These are phyloP conservation scores for Bipolaris victoriae DNA, from an alignment of 2,329 filamentous ascomycete genomes.

Conservation along the genomic window DNA sequence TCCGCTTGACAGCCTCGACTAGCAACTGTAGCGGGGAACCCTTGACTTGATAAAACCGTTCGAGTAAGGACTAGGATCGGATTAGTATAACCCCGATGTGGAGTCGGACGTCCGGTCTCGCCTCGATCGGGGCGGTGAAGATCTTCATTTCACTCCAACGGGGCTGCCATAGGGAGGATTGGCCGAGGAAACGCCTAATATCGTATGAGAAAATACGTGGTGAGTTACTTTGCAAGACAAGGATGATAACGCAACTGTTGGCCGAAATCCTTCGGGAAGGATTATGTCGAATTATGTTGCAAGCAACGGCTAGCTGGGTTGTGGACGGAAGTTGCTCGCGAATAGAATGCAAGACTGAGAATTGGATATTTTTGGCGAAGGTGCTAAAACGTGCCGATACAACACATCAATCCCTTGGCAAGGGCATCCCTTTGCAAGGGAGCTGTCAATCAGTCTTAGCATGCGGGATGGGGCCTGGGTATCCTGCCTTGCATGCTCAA, in stretches of 20 bases:
- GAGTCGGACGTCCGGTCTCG: background rate
- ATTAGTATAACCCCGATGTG: background rate
- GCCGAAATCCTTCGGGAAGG: background rate
- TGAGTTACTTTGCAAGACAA: background rate
- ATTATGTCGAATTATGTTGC: background rate
- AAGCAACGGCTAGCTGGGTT: background rate
- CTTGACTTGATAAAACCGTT: slow-evolving; percentile 4
- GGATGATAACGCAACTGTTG: background rate
- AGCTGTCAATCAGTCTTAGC: background rate
- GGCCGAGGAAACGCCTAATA: background rate
- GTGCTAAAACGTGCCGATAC: background rate
- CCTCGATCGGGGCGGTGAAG: background rate
- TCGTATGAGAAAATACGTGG: background rate
- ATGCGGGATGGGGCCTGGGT: background rate
- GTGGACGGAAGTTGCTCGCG: background rate
- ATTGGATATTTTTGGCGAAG: background rate
- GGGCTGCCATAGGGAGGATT: background rate
- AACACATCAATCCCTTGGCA: background rate
- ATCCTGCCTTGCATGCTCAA: background rate
- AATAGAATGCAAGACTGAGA: background rate
- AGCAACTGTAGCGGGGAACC: slow-evolving; percentile 4
- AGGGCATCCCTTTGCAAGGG: too few relatives aligned
- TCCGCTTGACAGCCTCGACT: background rate
- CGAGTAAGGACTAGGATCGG: background rate
- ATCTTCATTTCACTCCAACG: slow-evolving; percentile 1